Evolutionary conservation across 2,329 filamentous ascomycete genomes (phyloP).

Genomic region (Paecilomyces niveus): DNA sequence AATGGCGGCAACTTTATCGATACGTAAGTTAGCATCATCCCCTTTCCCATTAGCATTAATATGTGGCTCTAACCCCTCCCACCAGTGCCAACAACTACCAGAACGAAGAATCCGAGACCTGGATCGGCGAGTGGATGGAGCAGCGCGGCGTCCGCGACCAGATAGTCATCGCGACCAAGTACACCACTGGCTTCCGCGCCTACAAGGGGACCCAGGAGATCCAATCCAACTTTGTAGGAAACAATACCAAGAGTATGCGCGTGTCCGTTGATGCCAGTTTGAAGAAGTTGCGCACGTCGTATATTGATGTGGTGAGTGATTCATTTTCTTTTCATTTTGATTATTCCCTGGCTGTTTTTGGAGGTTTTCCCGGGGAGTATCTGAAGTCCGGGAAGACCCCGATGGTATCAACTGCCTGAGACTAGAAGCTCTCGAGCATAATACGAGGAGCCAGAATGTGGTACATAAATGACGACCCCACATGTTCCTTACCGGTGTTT

Average conservation of each 20-base stretch:
- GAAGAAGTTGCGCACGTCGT: constrained; percentile 26
- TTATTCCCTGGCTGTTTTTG: neutral
- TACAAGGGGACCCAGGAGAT: constrained; percentile 18
- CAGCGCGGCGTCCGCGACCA: constrained; percentile 41
- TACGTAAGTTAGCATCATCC: constrained; percentile 22
- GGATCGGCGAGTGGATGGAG: constrained; percentile 49
- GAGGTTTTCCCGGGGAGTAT: neutral
- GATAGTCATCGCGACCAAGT: constrained; percentile 52
- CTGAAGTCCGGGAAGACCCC: neutral
- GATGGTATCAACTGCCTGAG: neutral
- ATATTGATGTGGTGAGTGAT: constrained; percentile 25
- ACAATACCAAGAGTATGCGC: constrained; percentile 25
- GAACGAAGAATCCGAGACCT: constrained; percentile 41
- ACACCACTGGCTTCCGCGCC: constrained; percentile 30
- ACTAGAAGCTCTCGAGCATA: neutral
- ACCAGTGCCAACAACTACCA: constrained; percentile 43
- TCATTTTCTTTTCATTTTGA: neutral
- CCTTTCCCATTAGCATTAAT: neutral
- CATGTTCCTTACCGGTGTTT: neutral
- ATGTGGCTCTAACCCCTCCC: neutral
- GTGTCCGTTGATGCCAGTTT: constrained; percentile 25
- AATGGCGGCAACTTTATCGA: constrained; percentile 50
- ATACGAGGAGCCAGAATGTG: neutral
- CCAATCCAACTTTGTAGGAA: constrained; percentile 25
- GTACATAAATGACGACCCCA: neutral